Evolutionary conservation across 2,329 filamentous ascomycete species (phyloP).

Genomic region (Phyllosticta capitalensis): DNA sequence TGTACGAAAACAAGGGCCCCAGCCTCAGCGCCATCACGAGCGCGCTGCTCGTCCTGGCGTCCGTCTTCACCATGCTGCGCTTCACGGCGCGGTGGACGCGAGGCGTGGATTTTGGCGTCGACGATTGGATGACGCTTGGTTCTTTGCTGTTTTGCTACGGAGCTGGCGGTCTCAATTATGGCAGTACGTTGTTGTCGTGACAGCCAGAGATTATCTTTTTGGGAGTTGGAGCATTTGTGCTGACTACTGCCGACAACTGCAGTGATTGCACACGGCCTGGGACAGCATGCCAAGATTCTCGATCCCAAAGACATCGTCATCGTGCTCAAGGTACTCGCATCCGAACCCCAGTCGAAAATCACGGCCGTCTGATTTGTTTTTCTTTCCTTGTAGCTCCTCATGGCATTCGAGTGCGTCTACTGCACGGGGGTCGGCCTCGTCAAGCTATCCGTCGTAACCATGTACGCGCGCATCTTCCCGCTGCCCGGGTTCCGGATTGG

Average conservation of each 20-base stretch:
- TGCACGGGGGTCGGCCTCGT: conserved; percentile 41
- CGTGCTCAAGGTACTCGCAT: conserved; percentile 2
- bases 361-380: neutral
- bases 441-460: conserved; percentile 42
- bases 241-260: neutral
- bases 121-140: conserved; percentile 22
- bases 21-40: neutral
- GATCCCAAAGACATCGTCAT: conserved; percentile 6
- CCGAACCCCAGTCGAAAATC: neutral
- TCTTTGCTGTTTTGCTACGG: conserved; percentile 17
- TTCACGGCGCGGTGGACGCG: conserved; percentile 1
- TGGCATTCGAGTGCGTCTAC: conserved; percentile 41
- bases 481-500: conserved; percentile 35
- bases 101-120: conserved; percentile 17
- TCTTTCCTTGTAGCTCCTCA: conserved; percentile 30
- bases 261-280: conserved; percentile 16
- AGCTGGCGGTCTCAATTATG: conserved; percentile 4
- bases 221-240: too few relatives aligned
- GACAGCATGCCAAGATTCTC: conserved; percentile 12
- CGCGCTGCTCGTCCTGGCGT: conserved; percentile 7
- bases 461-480: conserved; percentile 46
- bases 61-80: conserved; percentile 6
- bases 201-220: too few relatives aligned
- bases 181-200: neutral
- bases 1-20: conserved; percentile 2